These are phyloP conservation scores for Fusarium fracticaudum DNA, from an alignment of 2,329 filamentous ascomycete genomes.

Conservation along the genomic window DNA sequence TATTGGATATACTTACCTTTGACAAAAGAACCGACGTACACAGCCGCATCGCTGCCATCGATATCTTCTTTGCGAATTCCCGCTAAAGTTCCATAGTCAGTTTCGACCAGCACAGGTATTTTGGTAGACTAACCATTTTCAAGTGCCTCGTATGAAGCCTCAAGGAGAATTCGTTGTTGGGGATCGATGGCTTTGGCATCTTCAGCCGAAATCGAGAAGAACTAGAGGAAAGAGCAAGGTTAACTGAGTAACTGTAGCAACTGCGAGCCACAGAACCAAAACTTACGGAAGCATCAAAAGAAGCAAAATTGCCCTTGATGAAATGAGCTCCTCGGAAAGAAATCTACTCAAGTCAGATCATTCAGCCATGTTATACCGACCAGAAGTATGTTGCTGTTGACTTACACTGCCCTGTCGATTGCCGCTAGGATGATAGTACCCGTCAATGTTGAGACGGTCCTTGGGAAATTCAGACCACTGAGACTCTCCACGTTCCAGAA, in stretches of 20 bases:
- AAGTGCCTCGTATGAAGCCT: conserved; percentile 60
- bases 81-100: conserved; percentile 43
- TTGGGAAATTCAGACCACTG: conserved; percentile 61
- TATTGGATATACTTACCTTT: conserved; percentile 49
- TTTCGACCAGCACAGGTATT: too few relatives aligned
- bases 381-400: not conserved
- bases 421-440: conserved; percentile 64
- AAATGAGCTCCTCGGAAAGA: conserved; percentile 62
- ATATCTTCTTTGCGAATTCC: conserved; percentile 56
- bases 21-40: conserved; percentile 62
- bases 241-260: not conserved
- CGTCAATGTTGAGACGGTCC: conserved; percentile 60
- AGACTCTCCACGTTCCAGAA: conserved; percentile 54
- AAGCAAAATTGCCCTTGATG: conserved; percentile 56
- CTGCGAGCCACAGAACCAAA: not conserved
- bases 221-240: conserved; percentile 47
- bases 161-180: conserved; percentile 62
- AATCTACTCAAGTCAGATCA: conserved; percentile 45
- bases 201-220: conserved; percentile 60
- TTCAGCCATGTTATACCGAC: conserved; percentile 19
- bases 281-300: conserved; percentile 61
- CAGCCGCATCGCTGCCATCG: conserved; percentile 56
- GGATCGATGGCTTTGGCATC: conserved; percentile 64
- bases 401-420: conserved; percentile 60
- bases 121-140: conserved; percentile 53